Evolutionary conservation across 2,329 filamentous ascomycete species (phyloP), one percentile per base, ranked within the genome.

Genomic region (Sarocladium oryzae): DNA sequence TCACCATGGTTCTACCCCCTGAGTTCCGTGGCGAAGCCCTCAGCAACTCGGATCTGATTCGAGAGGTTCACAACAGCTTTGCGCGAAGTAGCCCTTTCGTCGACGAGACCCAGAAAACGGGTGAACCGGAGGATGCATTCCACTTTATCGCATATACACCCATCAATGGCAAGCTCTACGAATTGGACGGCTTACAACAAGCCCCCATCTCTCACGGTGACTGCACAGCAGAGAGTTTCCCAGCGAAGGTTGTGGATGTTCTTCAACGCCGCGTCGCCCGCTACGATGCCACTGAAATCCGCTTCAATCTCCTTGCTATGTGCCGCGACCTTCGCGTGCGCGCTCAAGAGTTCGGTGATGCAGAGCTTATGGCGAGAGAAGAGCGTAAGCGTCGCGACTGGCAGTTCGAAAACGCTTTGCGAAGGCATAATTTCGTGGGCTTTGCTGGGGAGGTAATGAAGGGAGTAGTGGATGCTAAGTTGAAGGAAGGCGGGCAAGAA

Each of bases 81-180:
- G 89, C 91, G 38, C 79, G 86, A 55, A 87, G 86, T 54, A 95
- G 86, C 53, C 93, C 93, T 2, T 99, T 99, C 65, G 84, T 88
- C 51, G 90, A 96, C 67, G 93, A 99, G 77, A 95, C 89, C 55
- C 81, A 86, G 58, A 62, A 60, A 56, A 60, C 82, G 10, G 79
- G 80, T 13, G 81, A 82, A 55, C 77, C 88, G 51, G 90, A 95
- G 61, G 93, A 97, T 63, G 88, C 92, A 24, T 99, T 95, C 72
- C 93, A 99, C 73, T 99, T 99, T 69, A 90, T 99, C 61, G 93
- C 91, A 28, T 99, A 99, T 71, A 91, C 89, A 8, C 80, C 85
- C 51, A 78, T 96, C 58, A 81, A 86, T 63, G 86, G 85, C 57
- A 82, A 74, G 4, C 78, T 99, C 51, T 99, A 96, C 75, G 93